phyloP scores from a whole-genome alignment of 106 monocot species.

The Vanilla planifolia region DNA sequence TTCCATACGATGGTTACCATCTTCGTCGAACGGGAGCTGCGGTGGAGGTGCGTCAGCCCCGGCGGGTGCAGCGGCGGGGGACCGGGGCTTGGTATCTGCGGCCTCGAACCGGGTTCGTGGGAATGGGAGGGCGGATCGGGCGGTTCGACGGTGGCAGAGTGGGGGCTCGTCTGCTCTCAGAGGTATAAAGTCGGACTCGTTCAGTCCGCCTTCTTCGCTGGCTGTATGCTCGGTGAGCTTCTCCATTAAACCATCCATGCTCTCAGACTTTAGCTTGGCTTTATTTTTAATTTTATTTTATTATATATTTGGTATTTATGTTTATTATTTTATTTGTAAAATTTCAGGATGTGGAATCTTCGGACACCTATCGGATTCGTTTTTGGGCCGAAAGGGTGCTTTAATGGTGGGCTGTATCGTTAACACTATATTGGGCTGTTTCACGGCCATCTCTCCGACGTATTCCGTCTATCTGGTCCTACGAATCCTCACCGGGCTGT shows the following conservation, averaged over 20 bases:
- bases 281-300: neutral
- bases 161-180: constrained; percentile 63
- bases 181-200: constrained; percentile 76
- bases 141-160: constrained; percentile 30
- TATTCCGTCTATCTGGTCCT: constrained; percentile 5
- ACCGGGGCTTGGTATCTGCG: constrained; percentile 15
- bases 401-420: constrained; percentile 5
- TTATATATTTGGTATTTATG: neutral
- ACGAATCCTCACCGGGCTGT: constrained; percentile 12
- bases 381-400: constrained; percentile 17
- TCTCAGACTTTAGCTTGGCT: neutral
- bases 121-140: constrained; percentile 24
- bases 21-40: constrained; percentile 11
- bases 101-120: constrained; percentile 20
- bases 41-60: constrained; percentile 9
- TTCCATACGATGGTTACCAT: constrained; percentile 23
- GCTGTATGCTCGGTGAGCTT: constrained; percentile 65
- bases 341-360: constrained; percentile 22
- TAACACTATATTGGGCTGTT: constrained; percentile 9
- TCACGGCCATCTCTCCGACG: constrained; percentile 1
- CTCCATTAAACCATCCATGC: neutral
- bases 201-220: constrained; percentile 75
- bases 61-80: neutral
- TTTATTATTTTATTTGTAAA: neutral
- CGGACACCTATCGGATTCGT: constrained; percentile 20